Evolutionary conservation across 2,329 filamentous ascomycete genomes (phyloP), one percentile per base, ranked within the genome.

Genomic region (Capronia epimyces): DNA sequence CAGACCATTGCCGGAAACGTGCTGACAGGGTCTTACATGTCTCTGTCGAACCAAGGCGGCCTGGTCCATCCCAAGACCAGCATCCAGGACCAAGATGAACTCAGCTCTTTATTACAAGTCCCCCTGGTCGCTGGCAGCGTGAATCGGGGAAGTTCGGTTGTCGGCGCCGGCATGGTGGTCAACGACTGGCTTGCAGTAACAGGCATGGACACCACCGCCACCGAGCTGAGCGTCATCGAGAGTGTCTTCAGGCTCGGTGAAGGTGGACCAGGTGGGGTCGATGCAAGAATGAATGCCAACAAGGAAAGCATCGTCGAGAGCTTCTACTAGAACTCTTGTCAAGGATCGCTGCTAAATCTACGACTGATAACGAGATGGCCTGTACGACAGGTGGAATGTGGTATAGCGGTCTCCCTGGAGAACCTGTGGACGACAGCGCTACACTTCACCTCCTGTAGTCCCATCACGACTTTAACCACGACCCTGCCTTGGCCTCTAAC

Each of bases 291-390:
- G 59, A 87, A 87, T 69, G 86, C 83, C 46, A 84, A 96, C 76
- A 97, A 96, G 81, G 91, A 97, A 70, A 93, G 89, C 60, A 95
- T 98, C 82, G 93, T 98, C 56, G 93, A 98, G 77, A 95, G 88
- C 64, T 98, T 97, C 75, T 98, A 98, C 76, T 98, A 52, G 46
- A 27, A 3, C 39, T 4, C n/a, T 34, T 13, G 31, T 13, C 29
- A 9, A 32, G 7, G 13, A n/a, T 32, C 29, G 7, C 29, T 32
- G 7, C 3, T n/a, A 12, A 3, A 8, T 32, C 3, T 32, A 32
- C 29, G 13, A 32, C 29, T 32, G 29, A 9, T n/a, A 12, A 32
- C 12, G 29, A 32, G 7, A 32, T 8, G 3, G 29, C 24, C 24
- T 27, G 5, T 5, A 27, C 5, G 10, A 5, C 24, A 5, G 5